Percentiles rank a stretch among this genome's conserved stretches.
These are phyloP conservation scores for Hypsizygus marmoreus DNA, from an alignment of 768 basidiomycete species.

Conservation along the genomic window DNA sequence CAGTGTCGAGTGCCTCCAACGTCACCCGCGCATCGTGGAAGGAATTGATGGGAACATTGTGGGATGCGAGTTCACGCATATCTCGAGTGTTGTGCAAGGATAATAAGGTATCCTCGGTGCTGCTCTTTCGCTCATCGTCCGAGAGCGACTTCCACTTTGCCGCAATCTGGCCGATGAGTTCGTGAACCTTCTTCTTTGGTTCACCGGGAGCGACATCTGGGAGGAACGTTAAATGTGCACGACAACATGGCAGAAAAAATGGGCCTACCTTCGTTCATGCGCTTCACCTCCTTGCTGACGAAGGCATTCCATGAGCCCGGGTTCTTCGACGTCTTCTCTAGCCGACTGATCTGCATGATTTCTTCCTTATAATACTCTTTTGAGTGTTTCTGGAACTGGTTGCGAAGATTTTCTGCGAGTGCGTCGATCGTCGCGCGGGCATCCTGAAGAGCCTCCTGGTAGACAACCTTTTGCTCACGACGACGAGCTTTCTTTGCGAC, in stretches of 20 bases:
- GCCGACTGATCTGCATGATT: not conserved
- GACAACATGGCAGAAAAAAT: no score
- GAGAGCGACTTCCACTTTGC: not conserved
- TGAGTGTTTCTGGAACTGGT: constrained; percentile 1
- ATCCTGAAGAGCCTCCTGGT: not conserved
- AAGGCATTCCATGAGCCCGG: not conserved
- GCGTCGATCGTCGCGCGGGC: not conserved
- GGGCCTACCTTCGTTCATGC: not conserved
- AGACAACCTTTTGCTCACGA: not conserved
- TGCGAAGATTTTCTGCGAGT: not conserved
- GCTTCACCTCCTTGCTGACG: not conserved
- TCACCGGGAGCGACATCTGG: no score
- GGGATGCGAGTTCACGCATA: no score
- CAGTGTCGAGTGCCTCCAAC: not conserved
- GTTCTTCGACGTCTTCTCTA: not conserved
- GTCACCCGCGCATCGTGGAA: not conserved
- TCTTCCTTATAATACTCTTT: not conserved
- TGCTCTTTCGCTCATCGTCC: not conserved
- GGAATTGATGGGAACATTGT: not conserved
- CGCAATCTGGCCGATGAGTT: no score
- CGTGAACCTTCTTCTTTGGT: no score
- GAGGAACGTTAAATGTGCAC: no score
- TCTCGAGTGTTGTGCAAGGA: not conserved
- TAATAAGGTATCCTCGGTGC: not conserved
- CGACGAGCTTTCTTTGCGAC: not conserved